Evolutionary conservation across 1,139 yeast genomes (phyloP).

Genomic region (Yamadazyma siamensis): DNA sequence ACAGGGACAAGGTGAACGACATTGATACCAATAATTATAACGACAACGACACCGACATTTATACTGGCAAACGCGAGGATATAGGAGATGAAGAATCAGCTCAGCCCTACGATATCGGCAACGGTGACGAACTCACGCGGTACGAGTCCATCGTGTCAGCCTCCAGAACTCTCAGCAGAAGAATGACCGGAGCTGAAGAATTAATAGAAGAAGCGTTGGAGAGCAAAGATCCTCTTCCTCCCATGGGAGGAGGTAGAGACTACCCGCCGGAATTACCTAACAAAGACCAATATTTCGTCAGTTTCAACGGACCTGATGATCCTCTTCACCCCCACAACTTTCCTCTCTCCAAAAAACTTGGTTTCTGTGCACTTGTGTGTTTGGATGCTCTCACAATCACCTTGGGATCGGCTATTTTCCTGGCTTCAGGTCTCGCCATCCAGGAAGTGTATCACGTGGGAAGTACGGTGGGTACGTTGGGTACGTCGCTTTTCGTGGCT

Average conservation of each 20-base stretch:
- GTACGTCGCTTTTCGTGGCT: conserved; percentile 40
- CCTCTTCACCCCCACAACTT: conserved; percentile 50
- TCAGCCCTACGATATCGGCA: too few relatives aligned
- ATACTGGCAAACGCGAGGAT: not conserved
- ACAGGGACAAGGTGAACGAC: too few relatives aligned
- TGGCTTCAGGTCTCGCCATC: conserved; percentile 24
- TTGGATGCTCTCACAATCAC: conserved; percentile 39
- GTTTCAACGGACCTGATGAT: conserved; percentile 50
- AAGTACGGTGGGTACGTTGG: conserved; percentile 30
- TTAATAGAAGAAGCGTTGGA: conserved; percentile 24
- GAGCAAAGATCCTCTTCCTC: conserved; percentile 30
- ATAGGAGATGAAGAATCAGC: not conserved
- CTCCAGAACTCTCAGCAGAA: conserved; percentile 25
- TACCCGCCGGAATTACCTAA: conserved; percentile 36
- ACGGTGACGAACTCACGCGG: conserved; percentile 25
- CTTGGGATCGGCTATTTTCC: conserved; percentile 46
- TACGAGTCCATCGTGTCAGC: conserved; percentile 24
- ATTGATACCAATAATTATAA: too few relatives aligned
- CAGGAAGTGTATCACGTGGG: conserved; percentile 32
- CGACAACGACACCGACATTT: too few relatives aligned
- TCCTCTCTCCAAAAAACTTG: conserved; percentile 28
- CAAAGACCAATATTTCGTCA: conserved; percentile 33
- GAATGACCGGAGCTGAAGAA: conserved; percentile 30
- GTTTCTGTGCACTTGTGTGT: conserved; percentile 26
- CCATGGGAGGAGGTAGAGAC: conserved; percentile 37